Conservation (phyloP, 1,139 yeast genomes). For the Scheffersomyces cryptocercus region DNA sequence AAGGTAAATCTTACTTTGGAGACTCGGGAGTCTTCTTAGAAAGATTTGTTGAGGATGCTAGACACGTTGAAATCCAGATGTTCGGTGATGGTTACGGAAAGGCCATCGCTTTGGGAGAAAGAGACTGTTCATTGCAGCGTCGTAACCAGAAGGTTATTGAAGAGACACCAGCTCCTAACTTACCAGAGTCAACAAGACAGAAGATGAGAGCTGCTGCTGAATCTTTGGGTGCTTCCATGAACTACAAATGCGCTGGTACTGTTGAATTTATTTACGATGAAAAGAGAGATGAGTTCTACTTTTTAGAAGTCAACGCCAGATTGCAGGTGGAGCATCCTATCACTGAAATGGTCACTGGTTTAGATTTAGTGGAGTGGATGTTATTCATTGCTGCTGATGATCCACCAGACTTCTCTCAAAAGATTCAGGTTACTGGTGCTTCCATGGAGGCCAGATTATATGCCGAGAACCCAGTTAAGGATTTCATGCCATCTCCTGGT, state of each 20-base stretch:
- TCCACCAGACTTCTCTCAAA: conserved; percentile 72
- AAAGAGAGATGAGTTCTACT: conserved; percentile 82
- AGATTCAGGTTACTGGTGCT: conserved; percentile 71
- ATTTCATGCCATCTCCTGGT: conserved; percentile 95
- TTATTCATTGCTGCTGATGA: conserved; percentile 83
- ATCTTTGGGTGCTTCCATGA: conserved; percentile 73
- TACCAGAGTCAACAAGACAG: conserved; percentile 75
- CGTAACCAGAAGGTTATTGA: conserved; percentile 95
- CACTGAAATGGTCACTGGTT: conserved; percentile 91
- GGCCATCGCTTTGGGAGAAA: conserved; percentile 92
- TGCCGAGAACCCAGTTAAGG: conserved; percentile 96
- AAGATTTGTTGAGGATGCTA: conserved; percentile 87
- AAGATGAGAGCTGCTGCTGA: conserved; percentile 84
- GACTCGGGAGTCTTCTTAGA: conserved; percentile 95
- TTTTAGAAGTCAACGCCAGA: conserved; percentile 94
- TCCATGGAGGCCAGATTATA: conserved; percentile 96
- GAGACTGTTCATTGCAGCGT: conserved; percentile 97
- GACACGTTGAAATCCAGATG: conserved; percentile 96
- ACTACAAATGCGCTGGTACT: conserved; percentile 95
- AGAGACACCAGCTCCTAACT: conserved; percentile 96
- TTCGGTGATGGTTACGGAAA: conserved; percentile 93
- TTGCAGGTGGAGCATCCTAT: conserved; percentile 97
- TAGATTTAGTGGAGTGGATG: conserved; percentile 98
- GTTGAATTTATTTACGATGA: conserved; percentile 94
- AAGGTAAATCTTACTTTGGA: conserved; percentile 89